phyloP scores from a whole-genome alignment of 257 asterid species.

The Nicotiana undulata region DNA sequence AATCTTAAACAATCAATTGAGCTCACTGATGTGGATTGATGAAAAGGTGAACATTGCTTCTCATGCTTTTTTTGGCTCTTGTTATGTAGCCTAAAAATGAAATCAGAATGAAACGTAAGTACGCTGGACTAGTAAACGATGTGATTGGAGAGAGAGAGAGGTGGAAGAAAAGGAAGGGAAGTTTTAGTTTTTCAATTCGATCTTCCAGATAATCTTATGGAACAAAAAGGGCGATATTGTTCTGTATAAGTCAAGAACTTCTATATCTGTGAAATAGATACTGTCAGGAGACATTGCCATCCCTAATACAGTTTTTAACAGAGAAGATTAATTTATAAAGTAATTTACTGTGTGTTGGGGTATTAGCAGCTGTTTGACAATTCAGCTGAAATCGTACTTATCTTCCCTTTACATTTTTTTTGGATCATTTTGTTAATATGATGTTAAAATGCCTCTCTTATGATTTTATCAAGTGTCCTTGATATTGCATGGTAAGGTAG shows the following conservation, averaged over 20 bases:
- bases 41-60: constrained; percentile 63
- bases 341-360: neutral
- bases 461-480: neutral
- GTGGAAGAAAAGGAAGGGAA: neutral
- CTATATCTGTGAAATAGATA: neutral
- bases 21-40: constrained; percentile 89
- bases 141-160: neutral
- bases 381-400: neutral
- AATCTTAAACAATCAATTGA: constrained; percentile 84
- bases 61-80: neutral
- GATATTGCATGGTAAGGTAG: neutral
- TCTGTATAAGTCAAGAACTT: neutral
- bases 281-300: neutral
- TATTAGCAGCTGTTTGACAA: neutral
- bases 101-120: neutral
- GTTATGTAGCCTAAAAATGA: neutral
- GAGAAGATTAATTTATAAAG: neutral
- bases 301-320: neutral
- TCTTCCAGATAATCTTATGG: neutral
- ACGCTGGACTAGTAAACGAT: neutral
- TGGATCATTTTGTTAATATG: neutral
- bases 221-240: neutral
- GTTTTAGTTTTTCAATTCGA: neutral
- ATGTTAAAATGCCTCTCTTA: neutral
- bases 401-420: neutral